phyloP scores from a whole-genome alignment of 1,284 basidiomycete genomes.

The Cystobasidium slooffiae region DNA sequence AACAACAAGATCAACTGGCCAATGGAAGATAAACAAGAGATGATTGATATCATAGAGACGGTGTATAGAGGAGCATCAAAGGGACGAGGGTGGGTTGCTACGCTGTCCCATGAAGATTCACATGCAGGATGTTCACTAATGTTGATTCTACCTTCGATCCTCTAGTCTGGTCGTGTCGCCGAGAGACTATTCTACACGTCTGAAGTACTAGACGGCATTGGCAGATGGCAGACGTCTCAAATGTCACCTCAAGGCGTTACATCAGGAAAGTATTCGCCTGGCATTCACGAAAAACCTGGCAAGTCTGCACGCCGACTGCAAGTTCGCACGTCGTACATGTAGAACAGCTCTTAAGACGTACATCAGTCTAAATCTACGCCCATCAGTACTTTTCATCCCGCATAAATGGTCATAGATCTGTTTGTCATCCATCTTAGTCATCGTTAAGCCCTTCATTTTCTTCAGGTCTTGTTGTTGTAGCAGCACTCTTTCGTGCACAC shows the following conservation, averaged over 20 bases:
- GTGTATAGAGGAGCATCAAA: constrained; percentile 98
- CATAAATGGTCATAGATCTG: too few relatives aligned
- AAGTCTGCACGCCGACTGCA: too few relatives aligned
- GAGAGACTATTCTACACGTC: constrained; percentile 30
- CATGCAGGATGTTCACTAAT: neutral
- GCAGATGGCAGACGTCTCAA: neutral
- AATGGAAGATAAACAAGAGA: constrained; percentile 96
- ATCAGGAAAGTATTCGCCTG: too few relatives aligned
- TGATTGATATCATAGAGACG: constrained; percentile 98
- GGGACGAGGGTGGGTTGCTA: constrained; percentile 69
- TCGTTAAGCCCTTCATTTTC: too few relatives aligned
- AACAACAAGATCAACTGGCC: constrained; percentile 99
- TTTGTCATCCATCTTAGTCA: too few relatives aligned
- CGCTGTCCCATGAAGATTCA: neutral
- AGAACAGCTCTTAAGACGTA: neutral
- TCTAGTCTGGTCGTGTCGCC: constrained; percentile 35
- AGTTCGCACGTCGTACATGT: neutral
- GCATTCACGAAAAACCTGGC: too few relatives aligned
- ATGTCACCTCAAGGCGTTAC: neutral
- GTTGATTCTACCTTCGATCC: neutral
- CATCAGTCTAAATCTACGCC: too few relatives aligned
- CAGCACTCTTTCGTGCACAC: too few relatives aligned
- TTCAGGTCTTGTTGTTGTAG: too few relatives aligned
- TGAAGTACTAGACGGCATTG: constrained; percentile 10
- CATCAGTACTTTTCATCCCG: too few relatives aligned